Evolutionary conservation across 768 basidiomycete genomes (phyloP), one percentile per base, ranked within the genome.

Genomic region (Trichaptum fuscoviolaceum): DNA sequence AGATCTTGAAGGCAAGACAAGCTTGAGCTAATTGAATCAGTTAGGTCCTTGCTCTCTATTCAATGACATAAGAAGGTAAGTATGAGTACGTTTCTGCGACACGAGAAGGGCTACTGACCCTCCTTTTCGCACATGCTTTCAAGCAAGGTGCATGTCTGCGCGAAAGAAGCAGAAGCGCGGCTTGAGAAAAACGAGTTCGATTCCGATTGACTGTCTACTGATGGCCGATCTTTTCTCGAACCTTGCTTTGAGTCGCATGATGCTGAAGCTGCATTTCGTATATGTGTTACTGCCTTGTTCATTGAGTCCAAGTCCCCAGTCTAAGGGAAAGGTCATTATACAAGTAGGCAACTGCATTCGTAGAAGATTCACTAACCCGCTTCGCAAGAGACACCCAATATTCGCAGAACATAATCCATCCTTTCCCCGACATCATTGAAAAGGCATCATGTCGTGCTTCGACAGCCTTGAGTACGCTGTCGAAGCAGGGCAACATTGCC

Each of bases 331-430:
- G 15, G 12, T 52, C 15, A 12, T 12, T 12, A 52, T 36, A 52
- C 12, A 61, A 61, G 18, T 61, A 15, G 12, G 3, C 24, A 12
- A 17, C 6, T 34, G 59, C 6, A 61, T 25, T 61, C 57, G 9
- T 3, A 25, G 17, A 20, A n/a, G 35, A 27, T 17, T 30, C 6
- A 75, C 81, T 66, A 62, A 89, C 92, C 78, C 81, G 81, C 71
- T 84, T 85, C 0, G 91, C 90, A 69, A 92, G 84, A 23, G 76
- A 78, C 69, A 86, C 82, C 87, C 92, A 92, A 64, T 84, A 86
- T 69, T 93, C 90, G 72, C 90, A 92, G 73, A 90, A 84, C 8
- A 79, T 78, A 17, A 85, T 67, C 70, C 90, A 93, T 0, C 81
- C 79, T 61, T 76, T 80, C 2, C 86, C 86, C 18, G 74, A 74